These are phyloP conservation scores for Guillardia theta DNA, from an alignment of 78 protist species.

Conservation along the genomic window DNA sequence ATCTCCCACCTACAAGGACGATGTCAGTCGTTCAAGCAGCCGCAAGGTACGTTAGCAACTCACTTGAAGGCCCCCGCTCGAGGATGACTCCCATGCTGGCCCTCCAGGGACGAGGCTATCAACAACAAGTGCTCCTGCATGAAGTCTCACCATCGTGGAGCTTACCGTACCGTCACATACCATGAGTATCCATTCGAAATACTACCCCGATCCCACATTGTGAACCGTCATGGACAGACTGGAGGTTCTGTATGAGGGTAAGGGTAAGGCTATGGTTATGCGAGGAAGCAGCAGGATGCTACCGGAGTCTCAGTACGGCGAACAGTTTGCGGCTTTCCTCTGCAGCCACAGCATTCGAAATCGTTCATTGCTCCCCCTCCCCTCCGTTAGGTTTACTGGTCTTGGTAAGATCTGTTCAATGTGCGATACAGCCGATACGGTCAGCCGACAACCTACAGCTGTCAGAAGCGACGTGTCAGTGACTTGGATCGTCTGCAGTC, in stretches of 20 bases:
- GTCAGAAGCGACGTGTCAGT: too few relatives aligned
- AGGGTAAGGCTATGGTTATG: not conserved
- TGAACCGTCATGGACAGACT: not conserved
- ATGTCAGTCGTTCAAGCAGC: not conserved
- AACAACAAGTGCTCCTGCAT: slow-evolving; percentile 11
- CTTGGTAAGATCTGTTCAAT: too few relatives aligned
- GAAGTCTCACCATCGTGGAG: too few relatives aligned
- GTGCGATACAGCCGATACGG: too few relatives aligned
- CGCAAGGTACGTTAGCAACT: not conserved
- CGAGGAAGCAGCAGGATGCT: not conserved
- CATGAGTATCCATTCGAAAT: slow-evolving; percentile 21
- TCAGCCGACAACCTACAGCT: too few relatives aligned
- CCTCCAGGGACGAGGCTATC: slow-evolving; percentile 18
- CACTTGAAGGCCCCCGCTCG: not conserved
- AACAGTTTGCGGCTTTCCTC: not conserved
- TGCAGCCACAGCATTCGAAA: slow-evolving; percentile 27
- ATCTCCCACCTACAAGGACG: not conserved
- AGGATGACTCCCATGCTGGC: not conserved
- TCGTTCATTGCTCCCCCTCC: too few relatives aligned
- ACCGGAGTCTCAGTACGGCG: not conserved
- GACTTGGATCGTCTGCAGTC: too few relatives aligned
- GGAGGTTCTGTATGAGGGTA: not conserved
- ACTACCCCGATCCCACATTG: slow-evolving; percentile 28
- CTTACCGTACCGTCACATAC: too few relatives aligned
- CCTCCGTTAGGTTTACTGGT: too few relatives aligned